Evolutionary conservation across 495 filamentous ascomycete species (phyloP).

Genomic region (Hypomontagnella monticulosa): DNA sequence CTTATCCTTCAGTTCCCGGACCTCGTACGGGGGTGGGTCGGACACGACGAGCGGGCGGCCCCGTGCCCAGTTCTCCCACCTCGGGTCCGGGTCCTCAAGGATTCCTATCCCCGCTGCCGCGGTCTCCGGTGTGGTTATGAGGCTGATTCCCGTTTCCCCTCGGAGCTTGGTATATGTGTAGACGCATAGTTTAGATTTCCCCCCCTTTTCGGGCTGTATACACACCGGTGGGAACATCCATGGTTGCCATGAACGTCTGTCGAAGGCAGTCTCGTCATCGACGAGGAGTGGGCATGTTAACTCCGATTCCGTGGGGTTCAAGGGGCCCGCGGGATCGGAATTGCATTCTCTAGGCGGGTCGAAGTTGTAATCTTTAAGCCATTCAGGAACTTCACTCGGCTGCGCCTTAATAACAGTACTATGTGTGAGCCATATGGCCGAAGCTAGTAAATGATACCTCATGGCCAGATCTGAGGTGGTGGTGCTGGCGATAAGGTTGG

Average conservation of each 20-base stretch:
- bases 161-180: constrained; percentile 38
- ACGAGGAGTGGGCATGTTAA: constrained; percentile 32
- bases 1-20: constrained; percentile 44
- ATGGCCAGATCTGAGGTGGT: constrained; percentile 4
- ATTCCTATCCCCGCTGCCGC: constrained; percentile 36
- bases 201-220: constrained; percentile 21
- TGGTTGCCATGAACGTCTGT: constrained; percentile 34
- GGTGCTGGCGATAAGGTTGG: neutral
- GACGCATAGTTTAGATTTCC: constrained; percentile 42
- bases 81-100: constrained; percentile 27
- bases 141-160: constrained; percentile 34
- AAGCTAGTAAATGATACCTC: constrained; percentile 8
- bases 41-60: constrained; percentile 25
- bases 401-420: neutral
- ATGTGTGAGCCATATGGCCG: constrained; percentile 14
- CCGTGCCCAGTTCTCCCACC: constrained; percentile 24
- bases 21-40: constrained; percentile 35
- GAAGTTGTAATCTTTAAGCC: constrained; percentile 35
- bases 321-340: constrained; percentile 38
- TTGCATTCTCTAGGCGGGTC: constrained; percentile 28
- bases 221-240: constrained; percentile 50
- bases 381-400: constrained; percentile 18
- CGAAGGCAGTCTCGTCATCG: constrained; percentile 39
- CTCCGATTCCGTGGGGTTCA: constrained; percentile 14
- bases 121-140: constrained; percentile 43